Evolutionary conservation across 345 rosid species (phyloP).

Genomic region (Eucalyptus fibrosa): DNA sequence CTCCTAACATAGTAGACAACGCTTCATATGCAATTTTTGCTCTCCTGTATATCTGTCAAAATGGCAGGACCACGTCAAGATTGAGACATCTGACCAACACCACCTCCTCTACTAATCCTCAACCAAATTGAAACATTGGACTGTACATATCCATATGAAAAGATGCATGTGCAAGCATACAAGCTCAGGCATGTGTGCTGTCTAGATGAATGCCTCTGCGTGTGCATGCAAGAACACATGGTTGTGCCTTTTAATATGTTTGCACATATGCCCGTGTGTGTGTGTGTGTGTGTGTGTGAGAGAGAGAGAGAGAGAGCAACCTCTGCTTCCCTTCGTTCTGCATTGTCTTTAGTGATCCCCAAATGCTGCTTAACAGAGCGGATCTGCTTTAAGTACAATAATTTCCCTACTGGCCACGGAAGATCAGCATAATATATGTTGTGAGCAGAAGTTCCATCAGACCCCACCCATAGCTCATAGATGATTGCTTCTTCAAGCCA

Average conservation of each 20-base stretch:
- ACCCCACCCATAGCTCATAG: constrained; percentile 86
- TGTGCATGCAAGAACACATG: background rate
- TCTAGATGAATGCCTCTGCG: background rate
- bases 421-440: constrained; percentile 75
- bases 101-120: background rate
- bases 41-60: constrained; percentile 60
- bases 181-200: background rate
- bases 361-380: constrained; percentile 48
- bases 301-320: constrained; percentile 4
- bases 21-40: constrained; percentile 65
- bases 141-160: background rate
- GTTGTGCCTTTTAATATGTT: background rate
- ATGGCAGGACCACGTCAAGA: background rate
- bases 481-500: constrained; percentile 84
- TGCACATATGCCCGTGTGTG: background rate
- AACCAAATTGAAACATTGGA: background rate
- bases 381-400: constrained; percentile 46
- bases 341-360: constrained; percentile 69
- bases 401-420: constrained; percentile 83
- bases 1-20: constrained; percentile 73
- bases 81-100: background rate
- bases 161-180: background rate
- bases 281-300: background rate
- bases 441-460: constrained; percentile 43
- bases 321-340: constrained; percentile 55